A percentile compares a stretch with the other conserved stretches of the same genome.
These are phyloP conservation scores for Lactifluus volemus DNA, from an alignment of 768 basidiomycete genomes.

Conservation along the genomic window DNA sequence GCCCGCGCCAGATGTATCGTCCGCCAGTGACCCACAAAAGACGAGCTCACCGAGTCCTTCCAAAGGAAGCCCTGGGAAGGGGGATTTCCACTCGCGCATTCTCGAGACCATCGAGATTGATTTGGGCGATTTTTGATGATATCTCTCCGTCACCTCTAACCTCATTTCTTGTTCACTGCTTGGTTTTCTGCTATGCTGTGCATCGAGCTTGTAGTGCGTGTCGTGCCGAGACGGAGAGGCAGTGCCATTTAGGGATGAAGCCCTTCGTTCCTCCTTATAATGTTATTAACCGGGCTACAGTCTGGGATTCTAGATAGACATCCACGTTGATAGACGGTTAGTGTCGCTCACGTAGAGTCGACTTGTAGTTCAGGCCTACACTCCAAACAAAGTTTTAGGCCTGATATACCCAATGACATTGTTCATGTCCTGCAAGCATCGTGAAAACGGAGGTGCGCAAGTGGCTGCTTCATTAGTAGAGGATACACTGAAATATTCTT, in stretches of 20 bases:
- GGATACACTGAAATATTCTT: neutral
- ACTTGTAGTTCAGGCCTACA: constrained; percentile 3
- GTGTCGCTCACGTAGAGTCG: constrained; percentile 3
- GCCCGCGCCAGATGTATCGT: constrained; percentile 24
- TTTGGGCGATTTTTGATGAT: constrained; percentile 59
- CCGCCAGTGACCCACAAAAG: constrained; percentile 28
- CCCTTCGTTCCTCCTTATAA: neutral
- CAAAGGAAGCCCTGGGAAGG: constrained; percentile 27
- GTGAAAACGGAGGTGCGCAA: constrained; percentile 10
- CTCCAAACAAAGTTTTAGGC: neutral
- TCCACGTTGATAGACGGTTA: constrained; percentile 4
- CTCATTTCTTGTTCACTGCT: neutral
- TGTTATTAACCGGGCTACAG: neutral
- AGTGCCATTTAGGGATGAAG: neutral
- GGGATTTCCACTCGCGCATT: constrained; percentile 46
- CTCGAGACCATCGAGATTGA: constrained; percentile 67
- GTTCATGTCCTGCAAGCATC: neutral
- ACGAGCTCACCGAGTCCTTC: constrained; percentile 22
- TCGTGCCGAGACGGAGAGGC: neutral
- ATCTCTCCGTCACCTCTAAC: neutral
- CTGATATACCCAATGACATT: neutral
- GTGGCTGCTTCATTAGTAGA: neutral
- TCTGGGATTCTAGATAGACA: constrained; percentile 5
- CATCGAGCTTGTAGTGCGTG: neutral
- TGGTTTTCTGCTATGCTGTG: neutral